Percentiles rank a stretch among this genome's conserved stretches.
Evolutionary conservation across 805 yeast genomes (phyloP).

Genomic region (Candida krabiensis): DNA sequence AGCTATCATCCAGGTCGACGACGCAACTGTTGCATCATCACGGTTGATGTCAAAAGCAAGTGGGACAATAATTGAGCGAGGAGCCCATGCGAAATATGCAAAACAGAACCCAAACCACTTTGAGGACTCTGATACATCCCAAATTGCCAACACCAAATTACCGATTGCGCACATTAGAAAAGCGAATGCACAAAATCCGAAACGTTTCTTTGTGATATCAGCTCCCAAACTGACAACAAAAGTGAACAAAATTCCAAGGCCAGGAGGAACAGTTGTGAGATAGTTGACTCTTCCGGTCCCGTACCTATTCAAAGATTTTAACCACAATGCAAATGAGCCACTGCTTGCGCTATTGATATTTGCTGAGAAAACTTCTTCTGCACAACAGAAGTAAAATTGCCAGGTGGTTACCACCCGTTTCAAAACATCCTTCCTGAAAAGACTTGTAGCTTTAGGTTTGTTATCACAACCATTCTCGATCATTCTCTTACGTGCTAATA

Average conservation of each 20-base stretch:
- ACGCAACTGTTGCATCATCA: slow-evolving; percentile 52
- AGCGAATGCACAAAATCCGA: slow-evolving; percentile 52
- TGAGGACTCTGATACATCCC: slow-evolving; percentile 54
- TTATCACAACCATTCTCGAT: slow-evolving; percentile 31
- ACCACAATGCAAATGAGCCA: slow-evolving; percentile 62
- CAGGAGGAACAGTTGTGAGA: slow-evolving; percentile 56
- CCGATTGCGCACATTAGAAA: slow-evolving; percentile 54
- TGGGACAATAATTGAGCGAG: slow-evolving; percentile 59
- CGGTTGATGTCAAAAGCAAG: slow-evolving; percentile 58
- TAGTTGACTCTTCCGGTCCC: slow-evolving; percentile 45
- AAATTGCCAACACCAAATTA: slow-evolving; percentile 51
- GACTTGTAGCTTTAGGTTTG: slow-evolving; percentile 23
- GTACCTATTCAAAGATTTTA: slow-evolving; percentile 46
- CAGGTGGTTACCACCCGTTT: slow-evolving; percentile 50
- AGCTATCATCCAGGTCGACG: slow-evolving; percentile 54
- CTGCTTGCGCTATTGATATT: slow-evolving; percentile 55
- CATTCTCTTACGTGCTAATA: slow-evolving; percentile 46
- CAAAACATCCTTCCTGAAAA: slow-evolving; percentile 49
- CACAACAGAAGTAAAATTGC: slow-evolving; percentile 56
- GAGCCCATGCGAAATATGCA: slow-evolving; percentile 60
- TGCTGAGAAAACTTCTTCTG: slow-evolving; percentile 60
- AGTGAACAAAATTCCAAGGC: slow-evolving; percentile 53
- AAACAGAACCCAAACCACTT: slow-evolving; percentile 64
- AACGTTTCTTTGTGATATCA: slow-evolving; percentile 50
- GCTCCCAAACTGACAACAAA: slow-evolving; percentile 46